These are phyloP conservation scores for Cyclotella atomus DNA, from an alignment of 108 stramenopile species.

Conservation along the genomic window DNA sequence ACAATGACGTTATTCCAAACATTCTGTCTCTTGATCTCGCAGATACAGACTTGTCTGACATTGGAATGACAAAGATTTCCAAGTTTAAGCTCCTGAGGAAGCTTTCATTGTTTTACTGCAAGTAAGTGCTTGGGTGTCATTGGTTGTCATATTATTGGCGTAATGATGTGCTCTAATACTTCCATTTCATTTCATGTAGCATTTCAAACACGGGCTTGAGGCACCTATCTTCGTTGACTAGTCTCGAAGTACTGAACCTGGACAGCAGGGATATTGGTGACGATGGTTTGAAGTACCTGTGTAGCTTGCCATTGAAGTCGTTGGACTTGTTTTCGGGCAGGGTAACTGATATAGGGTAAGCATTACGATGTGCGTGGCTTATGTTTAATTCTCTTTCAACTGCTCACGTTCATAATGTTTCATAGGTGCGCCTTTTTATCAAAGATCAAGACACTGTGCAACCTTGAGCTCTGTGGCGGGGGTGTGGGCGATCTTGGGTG, in stretches of 20 bases:
- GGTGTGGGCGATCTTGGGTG: constrained; percentile 80
- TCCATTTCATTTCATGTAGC: background rate
- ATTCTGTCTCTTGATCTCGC: constrained; percentile 73
- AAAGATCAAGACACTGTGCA: constrained; percentile 76
- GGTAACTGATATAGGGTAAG: constrained; percentile 73
- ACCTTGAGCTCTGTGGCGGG: constrained; percentile 88
- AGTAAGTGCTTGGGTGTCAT: constrained; percentile 4
- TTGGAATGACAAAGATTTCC: constrained; percentile 74
- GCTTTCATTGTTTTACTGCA: constrained; percentile 85
- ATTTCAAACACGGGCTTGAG: constrained; percentile 55
- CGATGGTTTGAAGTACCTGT: constrained; percentile 65
- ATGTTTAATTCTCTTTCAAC: too few species aligned
- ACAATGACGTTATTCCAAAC: constrained; percentile 81
- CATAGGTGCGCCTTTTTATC: constrained; percentile 65
- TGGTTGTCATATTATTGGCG: background rate
- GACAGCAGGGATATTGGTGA: constrained; percentile 86
- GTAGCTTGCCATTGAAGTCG: constrained; percentile 59
- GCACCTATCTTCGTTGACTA: constrained; percentile 63
- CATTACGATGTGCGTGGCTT: too few species aligned
- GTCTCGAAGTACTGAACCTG: constrained; percentile 70
- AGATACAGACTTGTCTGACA: constrained; percentile 82
- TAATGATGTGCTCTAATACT: background rate
- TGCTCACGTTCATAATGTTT: too few species aligned
- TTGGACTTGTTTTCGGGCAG: constrained; percentile 84
- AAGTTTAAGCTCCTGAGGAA: constrained; percentile 71